A percentile compares a stretch with the other conserved stretches of the same genome.
These are phyloP conservation scores for Nectriaceae sp. DNA, from an alignment of 2,329 filamentous ascomycete species.

Conservation along the genomic window DNA sequence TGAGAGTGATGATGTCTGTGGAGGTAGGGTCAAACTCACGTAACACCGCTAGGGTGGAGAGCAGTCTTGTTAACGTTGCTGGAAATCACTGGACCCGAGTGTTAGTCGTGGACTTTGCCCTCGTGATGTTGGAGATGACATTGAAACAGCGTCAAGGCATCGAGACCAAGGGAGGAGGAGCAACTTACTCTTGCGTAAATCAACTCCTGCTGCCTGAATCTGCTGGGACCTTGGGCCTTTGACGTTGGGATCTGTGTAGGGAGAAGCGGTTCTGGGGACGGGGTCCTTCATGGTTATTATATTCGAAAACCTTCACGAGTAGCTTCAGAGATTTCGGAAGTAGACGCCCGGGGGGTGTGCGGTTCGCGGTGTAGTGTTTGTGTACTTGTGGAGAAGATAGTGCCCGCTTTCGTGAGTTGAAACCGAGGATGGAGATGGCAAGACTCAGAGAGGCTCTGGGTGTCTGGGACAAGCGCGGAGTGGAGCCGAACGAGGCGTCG, in stretches of 20 bases:
- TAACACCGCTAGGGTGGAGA: constrained; percentile 86
- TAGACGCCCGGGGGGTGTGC: constrained; percentile 27
- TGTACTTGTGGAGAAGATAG: constrained; percentile 18
- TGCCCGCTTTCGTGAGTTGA: constrained; percentile 28
- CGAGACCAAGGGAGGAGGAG: constrained; percentile 11
- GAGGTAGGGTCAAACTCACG: constrained; percentile 60
- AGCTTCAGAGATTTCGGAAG: constrained; percentile 20
- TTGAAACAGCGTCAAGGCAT: constrained; percentile 2
- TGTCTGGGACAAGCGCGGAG: constrained; percentile 30
- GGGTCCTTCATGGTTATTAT: constrained; percentile 45
- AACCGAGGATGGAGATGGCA: constrained; percentile 30
- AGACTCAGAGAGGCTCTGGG: constrained; percentile 18
- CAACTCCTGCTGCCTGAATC: constrained; percentile 38
- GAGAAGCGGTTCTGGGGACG: constrained; percentile 40
- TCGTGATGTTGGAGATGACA: not conserved
- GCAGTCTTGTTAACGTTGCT: constrained; percentile 84
- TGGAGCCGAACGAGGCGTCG: constrained; percentile 29
- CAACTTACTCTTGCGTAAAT: constrained; percentile 46
- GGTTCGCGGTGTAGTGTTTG: constrained; percentile 21
- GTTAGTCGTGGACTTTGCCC: not conserved
- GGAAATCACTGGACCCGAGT: constrained; percentile 50
- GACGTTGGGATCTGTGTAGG: constrained; percentile 40
- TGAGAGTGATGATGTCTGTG: constrained; percentile 7
- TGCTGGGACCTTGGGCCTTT: constrained; percentile 43
- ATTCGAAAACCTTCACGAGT: constrained; percentile 35